Conservation (phyloP, 1,284 basidiomycete genomes). For the Coniferiporia sulphurascens region DNA sequence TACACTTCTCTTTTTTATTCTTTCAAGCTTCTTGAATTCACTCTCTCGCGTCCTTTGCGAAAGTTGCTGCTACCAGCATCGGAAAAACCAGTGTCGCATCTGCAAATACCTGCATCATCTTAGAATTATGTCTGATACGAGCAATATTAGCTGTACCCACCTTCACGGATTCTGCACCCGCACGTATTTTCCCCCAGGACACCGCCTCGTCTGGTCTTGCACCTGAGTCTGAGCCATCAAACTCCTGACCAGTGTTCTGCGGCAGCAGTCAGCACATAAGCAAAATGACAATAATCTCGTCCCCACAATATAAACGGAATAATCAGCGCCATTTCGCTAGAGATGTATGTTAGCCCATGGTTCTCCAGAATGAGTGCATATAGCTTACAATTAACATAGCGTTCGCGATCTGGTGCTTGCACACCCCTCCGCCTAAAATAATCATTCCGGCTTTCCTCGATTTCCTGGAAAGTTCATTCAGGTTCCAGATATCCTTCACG, state of each 20-base stretch:
- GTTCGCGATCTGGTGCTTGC: constrained; percentile 99
- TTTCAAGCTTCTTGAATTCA: background rate
- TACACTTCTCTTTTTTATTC: background rate
- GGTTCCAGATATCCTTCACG: constrained; percentile 86
- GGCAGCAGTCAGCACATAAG: constrained; percentile 3
- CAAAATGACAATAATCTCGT: constrained; percentile 2
- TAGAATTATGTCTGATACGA: background rate
- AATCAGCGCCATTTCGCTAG: constrained; percentile 97
- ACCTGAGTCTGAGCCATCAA: constrained; percentile 97
- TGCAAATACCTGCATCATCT: constrained; percentile 39
- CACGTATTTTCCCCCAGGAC: constrained; percentile 98
- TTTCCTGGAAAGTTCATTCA: constrained; percentile 89
- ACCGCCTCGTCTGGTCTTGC: constrained; percentile 97
- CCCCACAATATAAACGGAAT: constrained; percentile 86
- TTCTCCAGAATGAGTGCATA: constrained; percentile 4
- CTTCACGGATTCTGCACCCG: constrained; percentile 89
- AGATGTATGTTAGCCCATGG: background rate
- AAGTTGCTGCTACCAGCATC: constrained; percentile 66
- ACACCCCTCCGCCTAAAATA: constrained; percentile 95
- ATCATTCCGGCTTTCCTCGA: constrained; percentile 98
- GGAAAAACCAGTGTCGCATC: constrained; percentile 75
- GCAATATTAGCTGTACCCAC: constrained; percentile 34
- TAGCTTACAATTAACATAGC: constrained; percentile 91
- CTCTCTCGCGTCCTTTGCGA: constrained; percentile 38
- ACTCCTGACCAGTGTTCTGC: constrained; percentile 97